Percentiles rank a stretch among this genome's conserved stretches.
Evolutionary conservation across 2,329 filamentous ascomycete species (phyloP).

Genomic region (Xylariales sp.): DNA sequence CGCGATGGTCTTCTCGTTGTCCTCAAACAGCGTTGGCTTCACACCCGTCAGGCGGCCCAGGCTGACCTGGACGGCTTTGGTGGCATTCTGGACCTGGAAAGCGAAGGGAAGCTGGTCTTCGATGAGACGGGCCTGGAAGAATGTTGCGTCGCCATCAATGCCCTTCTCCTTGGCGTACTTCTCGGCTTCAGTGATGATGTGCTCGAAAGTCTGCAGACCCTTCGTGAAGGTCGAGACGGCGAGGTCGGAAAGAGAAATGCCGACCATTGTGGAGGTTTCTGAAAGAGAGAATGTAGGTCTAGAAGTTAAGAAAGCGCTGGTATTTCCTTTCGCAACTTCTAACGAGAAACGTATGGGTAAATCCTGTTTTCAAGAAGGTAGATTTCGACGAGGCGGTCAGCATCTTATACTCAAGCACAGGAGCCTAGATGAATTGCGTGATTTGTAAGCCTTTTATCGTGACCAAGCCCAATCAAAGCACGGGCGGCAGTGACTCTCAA

Average conservation of each 20-base stretch:
- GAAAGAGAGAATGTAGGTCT: no score
- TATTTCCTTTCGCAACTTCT: neutral
- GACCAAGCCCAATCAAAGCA: neutral
- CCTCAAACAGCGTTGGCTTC: slow-evolving; percentile 25
- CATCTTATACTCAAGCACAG: no score
- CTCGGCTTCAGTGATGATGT: slow-evolving; percentile 2
- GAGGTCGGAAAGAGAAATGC: neutral
- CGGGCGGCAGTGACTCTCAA: neutral
- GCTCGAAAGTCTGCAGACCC: slow-evolving; percentile 4
- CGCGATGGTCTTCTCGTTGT: slow-evolving; percentile 26
- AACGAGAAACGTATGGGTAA: neutral
- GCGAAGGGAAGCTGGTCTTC: slow-evolving; percentile 8
- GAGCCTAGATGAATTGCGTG: no score
- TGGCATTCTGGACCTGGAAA: slow-evolving; percentile 7
- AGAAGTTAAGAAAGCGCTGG: neutral
- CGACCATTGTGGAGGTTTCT: neutral
- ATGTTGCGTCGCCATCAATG: slow-evolving; percentile 2
- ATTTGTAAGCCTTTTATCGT: no score
- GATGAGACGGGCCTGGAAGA: slow-evolving; percentile 4
- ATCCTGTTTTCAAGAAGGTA: no score
- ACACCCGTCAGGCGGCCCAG: slow-evolving; percentile 24
- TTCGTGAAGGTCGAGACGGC: slow-evolving; percentile 4
- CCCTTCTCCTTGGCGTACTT: slow-evolving; percentile 6
- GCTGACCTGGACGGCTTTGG: slow-evolving; percentile 23
- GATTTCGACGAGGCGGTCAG: no score